These are phyloP conservation scores for Neofusicoccum kwambonambiense DNA, from an alignment of 2,329 filamentous ascomycete genomes.

Conservation along the genomic window DNA sequence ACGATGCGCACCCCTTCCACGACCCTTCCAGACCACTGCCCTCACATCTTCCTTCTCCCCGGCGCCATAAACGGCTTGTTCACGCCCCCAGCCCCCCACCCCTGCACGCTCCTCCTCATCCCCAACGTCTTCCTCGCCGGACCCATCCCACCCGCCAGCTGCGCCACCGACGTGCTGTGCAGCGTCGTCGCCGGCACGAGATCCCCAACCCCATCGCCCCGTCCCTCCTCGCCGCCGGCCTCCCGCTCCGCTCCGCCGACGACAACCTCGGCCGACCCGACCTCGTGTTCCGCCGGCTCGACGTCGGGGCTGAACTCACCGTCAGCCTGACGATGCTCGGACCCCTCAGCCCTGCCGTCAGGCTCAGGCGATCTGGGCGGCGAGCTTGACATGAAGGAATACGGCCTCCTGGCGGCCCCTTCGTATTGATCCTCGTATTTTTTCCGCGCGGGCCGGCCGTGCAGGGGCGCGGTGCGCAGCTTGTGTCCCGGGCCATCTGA, in stretches of 20 bases:
- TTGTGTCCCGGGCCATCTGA: neutral
- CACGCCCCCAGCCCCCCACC: slow-evolving; percentile 42
- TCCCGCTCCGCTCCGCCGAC: neutral
- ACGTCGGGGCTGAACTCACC: too few species aligned
- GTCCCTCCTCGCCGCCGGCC: too few species aligned
- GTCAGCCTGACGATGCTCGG: too few species aligned
- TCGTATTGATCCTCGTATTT: neutral
- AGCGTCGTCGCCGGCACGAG: slow-evolving; percentile 25
- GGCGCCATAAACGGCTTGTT: slow-evolving; percentile 10
- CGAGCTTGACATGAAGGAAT: slow-evolving; percentile 5
- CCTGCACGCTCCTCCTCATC: slow-evolving; percentile 50
- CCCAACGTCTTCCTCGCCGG: slow-evolving; percentile 48
- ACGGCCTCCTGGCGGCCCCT: neutral
- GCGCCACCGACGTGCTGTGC: slow-evolving; percentile 44
- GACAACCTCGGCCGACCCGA: neutral
- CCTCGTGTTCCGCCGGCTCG: too few species aligned
- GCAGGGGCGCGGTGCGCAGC: slow-evolving; percentile 10
- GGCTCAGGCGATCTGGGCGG: neutral
- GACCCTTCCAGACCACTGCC: neutral
- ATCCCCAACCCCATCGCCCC: neutral
- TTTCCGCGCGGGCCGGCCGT: neutral
- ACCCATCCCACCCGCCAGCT: slow-evolving; percentile 19
- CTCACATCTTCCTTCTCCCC: neutral
- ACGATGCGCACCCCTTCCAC: too few species aligned
- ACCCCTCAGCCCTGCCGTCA: neutral